phyloP scores from a whole-genome alignment of 139 green algal genomes.

The Tetradesmus obliquus region DNA sequence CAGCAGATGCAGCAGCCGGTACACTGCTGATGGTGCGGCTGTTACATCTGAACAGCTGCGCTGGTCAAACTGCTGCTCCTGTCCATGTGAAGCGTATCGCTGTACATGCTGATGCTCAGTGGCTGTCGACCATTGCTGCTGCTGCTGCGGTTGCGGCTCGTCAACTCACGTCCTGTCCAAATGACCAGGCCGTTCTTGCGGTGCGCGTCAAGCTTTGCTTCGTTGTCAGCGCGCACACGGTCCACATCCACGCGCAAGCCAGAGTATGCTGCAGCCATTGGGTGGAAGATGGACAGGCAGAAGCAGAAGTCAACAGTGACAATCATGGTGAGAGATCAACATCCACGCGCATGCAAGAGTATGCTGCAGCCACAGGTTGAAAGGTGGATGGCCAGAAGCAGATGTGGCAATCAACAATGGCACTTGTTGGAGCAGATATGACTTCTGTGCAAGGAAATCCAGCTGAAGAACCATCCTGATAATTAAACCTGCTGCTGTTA shows the following conservation, averaged over 20 bases:
- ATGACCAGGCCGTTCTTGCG: conserved; percentile 91
- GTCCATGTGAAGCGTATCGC: background rate
- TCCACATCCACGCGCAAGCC: conserved; percentile 86
- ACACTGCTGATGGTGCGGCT: too few species aligned
- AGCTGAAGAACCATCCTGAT: too few species aligned
- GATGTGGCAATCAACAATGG: too few species aligned
- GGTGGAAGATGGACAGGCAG: background rate
- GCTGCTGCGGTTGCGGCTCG: background rate
- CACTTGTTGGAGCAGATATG: too few species aligned
- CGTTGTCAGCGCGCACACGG: conserved; percentile 83
- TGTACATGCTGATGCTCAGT: background rate
- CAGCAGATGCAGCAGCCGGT: background rate
- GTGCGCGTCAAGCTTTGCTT: conserved; percentile 61
- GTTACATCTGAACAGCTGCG: too few species aligned
- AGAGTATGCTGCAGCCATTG: conserved; percentile 64
- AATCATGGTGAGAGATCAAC: background rate
- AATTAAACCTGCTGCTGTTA: too few species aligned
- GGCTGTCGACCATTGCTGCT: background rate
- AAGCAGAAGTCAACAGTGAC: background rate
- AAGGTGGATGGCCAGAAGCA: background rate
- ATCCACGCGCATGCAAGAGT: background rate
- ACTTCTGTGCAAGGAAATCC: too few species aligned
- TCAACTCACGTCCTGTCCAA: conserved; percentile 75
- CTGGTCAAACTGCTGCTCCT: background rate
- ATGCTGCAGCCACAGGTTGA: background rate